Evolutionary conservation across 2,329 filamentous ascomycete genomes (phyloP).

Genomic region (Intubia oerlemansii): DNA sequence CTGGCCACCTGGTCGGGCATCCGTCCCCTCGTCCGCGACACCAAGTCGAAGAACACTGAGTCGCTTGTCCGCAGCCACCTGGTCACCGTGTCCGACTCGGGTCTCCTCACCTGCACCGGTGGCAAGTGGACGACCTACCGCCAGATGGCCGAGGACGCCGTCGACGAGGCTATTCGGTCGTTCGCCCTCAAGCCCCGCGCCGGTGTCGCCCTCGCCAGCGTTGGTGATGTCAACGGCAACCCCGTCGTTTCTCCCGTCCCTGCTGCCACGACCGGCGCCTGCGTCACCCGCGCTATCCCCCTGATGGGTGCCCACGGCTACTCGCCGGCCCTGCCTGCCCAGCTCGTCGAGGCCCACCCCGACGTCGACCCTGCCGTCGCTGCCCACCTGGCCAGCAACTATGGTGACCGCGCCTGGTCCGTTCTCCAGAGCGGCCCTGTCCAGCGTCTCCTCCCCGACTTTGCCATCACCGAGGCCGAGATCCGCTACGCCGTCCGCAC

Average conservation of each 20-base stretch:
- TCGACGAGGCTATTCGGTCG: constrained; percentile 52
- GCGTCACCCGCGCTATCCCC: constrained; percentile 30
- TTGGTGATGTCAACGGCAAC: not conserved
- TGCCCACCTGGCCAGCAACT: constrained; percentile 68
- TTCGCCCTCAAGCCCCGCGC: constrained; percentile 35
- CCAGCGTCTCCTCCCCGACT: constrained; percentile 1
- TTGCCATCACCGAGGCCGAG: constrained; percentile 23
- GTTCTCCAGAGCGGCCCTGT: constrained; percentile 20
- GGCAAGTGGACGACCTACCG: constrained; percentile 83
- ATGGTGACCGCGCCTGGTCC: constrained; percentile 83
- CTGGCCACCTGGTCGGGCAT: constrained; percentile 40
- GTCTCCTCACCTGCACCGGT: constrained; percentile 60
- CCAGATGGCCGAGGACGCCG: constrained; percentile 72
- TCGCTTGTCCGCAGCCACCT: constrained; percentile 69
- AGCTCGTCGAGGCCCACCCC: constrained; percentile 40
- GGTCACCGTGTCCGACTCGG: constrained; percentile 51
- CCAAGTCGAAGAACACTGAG: constrained; percentile 62
- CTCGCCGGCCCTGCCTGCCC: constrained; percentile 2
- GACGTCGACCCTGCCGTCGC: constrained; percentile 83
- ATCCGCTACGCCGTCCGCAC: constrained; percentile 70
- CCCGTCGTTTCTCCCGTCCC: not conserved
- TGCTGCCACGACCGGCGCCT: constrained; percentile 7
- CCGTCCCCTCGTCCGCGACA: constrained; percentile 60
- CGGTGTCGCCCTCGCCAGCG: constrained; percentile 9
- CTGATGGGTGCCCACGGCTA: constrained; percentile 55